Conservation (phyloP, 345 rosid species). For the Eucalyptus shirleyi region DNA sequence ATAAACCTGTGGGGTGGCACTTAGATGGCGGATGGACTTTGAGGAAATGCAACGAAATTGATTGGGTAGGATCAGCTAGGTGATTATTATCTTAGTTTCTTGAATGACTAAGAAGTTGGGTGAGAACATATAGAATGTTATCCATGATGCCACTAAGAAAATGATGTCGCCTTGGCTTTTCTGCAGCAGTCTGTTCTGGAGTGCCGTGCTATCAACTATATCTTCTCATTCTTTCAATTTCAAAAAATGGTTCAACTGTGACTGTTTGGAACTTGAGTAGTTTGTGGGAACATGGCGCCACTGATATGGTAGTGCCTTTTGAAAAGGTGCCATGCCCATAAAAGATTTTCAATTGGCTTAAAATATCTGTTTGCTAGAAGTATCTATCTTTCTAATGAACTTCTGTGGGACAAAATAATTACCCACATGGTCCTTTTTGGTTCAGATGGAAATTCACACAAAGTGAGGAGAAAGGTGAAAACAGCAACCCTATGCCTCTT, state of each 20-base stretch:
- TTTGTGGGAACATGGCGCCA: not conserved
- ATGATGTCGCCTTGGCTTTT: not conserved
- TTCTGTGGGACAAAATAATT: not conserved
- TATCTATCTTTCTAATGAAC: not conserved
- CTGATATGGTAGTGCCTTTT: not conserved
- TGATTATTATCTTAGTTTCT: not conserved
- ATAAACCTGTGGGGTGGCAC: not conserved
- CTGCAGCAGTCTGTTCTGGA: not conserved
- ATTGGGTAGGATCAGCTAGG: not conserved
- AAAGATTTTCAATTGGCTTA: not conserved
- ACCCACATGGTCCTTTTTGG: not conserved
- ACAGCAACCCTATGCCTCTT: not conserved
- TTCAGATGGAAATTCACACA: not conserved
- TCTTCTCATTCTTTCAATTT: not conserved
- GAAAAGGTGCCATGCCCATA: not conserved
- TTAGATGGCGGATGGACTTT: not conserved
- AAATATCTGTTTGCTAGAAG: not conserved
- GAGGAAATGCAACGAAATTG: not conserved
- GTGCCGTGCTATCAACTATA: not conserved
- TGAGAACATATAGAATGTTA: not conserved
- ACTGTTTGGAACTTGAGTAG: not conserved
- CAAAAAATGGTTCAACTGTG: not conserved
- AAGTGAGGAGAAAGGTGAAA: not conserved
- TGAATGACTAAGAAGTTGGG: not conserved
- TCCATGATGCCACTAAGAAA: not conserved